Conservation (phyloP, 116 monocot species). For the Iris pallida region DNA sequence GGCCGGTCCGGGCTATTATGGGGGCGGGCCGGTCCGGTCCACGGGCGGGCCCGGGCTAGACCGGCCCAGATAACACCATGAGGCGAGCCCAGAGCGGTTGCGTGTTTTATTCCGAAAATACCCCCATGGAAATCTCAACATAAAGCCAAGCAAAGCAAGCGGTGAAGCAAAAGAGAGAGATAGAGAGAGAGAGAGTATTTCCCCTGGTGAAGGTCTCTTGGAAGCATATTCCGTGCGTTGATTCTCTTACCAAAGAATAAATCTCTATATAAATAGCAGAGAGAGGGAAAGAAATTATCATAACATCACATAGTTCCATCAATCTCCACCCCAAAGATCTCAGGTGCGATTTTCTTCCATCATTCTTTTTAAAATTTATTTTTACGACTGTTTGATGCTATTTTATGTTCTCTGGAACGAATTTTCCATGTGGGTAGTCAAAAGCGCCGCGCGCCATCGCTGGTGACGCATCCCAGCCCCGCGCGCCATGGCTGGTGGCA, state of each 20-base stretch:
- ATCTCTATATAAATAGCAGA: too few species aligned
- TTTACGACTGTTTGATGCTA: background rate
- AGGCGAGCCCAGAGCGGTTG: background rate
- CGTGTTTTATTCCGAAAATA: slow-evolving; percentile 15
- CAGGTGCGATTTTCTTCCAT: slow-evolving; percentile 16
- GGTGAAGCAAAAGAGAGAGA: slow-evolving; percentile 7
- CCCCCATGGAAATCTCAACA: slow-evolving; percentile 1
- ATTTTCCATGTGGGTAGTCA: background rate
- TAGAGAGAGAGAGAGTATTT: slow-evolving; percentile 9
- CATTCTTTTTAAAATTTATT: background rate
- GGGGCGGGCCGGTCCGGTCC: too few species aligned
- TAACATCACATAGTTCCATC: background rate
- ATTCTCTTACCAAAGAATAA: too few species aligned
- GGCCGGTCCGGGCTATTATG: too few species aligned
- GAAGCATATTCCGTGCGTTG: too few species aligned
- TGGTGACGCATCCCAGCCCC: too few species aligned
- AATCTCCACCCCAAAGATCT: slow-evolving; percentile 11
- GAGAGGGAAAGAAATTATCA: too few species aligned
- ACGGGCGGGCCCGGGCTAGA: too few species aligned
- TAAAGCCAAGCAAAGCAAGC: background rate
- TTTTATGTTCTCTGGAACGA: background rate
- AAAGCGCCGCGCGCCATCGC: too few species aligned
- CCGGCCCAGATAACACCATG: too few species aligned
- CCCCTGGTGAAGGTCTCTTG: too few species aligned
- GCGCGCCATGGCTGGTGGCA: too few species aligned